Conservation (phyloP, 176 grass and related monocot genomes). For the Aechmea fasciata region DNA sequence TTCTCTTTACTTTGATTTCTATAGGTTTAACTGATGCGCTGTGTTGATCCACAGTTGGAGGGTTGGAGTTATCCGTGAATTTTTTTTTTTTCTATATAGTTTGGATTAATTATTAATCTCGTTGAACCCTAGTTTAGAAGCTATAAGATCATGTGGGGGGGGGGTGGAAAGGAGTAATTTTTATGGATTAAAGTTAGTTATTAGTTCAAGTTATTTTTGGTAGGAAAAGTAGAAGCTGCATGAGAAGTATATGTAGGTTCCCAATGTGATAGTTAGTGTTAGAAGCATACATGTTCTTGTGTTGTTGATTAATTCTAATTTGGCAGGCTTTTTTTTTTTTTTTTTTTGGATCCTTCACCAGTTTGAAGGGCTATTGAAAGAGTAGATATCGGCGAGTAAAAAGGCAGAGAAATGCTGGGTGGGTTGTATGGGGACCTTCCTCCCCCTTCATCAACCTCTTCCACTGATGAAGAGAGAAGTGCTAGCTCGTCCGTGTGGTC, state of each 20-base stretch:
- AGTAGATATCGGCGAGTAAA: not conserved
- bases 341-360: not conserved
- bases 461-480: slow-evolving; percentile 73
- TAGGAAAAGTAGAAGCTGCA: not conserved
- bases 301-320: not conserved
- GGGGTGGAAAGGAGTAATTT: too few relatives aligned
- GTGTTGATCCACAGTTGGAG: too few relatives aligned
- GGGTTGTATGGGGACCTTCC: slow-evolving; percentile 92
- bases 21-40: too few relatives aligned
- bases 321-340: not conserved
- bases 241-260: not conserved
- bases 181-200: too few relatives aligned
- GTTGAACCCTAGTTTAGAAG: too few relatives aligned
- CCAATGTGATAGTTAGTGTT: not conserved
- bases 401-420: slow-evolving; percentile 49
- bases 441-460: slow-evolving; percentile 51
- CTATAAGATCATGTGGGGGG: too few relatives aligned
- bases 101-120: too few relatives aligned
- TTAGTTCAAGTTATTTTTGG: too few relatives aligned
- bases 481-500: slow-evolving; percentile 69
- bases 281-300: not conserved
- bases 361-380: not conserved
- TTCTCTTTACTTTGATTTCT: too few relatives aligned
- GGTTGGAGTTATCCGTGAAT: too few relatives aligned
- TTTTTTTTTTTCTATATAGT: too few relatives aligned